A percentile compares a stretch with the other conserved stretches of the same genome.
These are phyloP conservation scores for Xylaria sp. DNA, from an alignment of 2,329 filamentous ascomycete genomes.

Conservation along the genomic window DNA sequence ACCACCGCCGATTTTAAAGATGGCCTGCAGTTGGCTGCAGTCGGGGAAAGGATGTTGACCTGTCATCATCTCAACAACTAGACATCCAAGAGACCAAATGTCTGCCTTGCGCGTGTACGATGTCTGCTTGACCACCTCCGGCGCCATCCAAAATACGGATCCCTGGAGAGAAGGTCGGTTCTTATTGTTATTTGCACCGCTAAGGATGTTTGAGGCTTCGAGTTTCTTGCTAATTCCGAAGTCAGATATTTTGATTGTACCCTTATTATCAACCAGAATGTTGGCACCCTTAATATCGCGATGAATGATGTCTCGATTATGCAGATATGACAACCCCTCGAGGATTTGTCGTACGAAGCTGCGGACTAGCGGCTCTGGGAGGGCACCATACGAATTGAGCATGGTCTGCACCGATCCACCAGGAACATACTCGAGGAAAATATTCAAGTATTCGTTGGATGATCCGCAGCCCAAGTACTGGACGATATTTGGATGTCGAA, in stretches of 20 bases:
- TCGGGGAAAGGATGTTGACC: conserved; percentile 96
- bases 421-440: conserved; percentile 99
- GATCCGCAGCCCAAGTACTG: conserved; percentile 97
- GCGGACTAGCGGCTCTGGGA: conserved; percentile 91
- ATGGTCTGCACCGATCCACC: conserved; percentile 98
- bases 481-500: conserved; percentile 97
- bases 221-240: conserved; percentile 99
- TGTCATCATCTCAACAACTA: conserved; percentile 99
- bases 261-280: conserved; percentile 98
- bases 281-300: conserved; percentile 99
- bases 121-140: conserved; percentile 97
- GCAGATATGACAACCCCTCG: conserved; percentile 90
- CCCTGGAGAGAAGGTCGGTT: conserved; percentile 87
- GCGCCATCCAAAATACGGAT: conserved; percentile 99
- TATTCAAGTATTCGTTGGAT: conserved; percentile 91
- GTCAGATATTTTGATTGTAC: conserved; percentile 98
- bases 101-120: conserved; percentile 98
- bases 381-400: conserved; percentile 97
- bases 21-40: conserved; percentile 95
- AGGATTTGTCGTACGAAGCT: conserved; percentile 98
- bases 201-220: conserved; percentile 87
- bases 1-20: conserved; percentile 96
- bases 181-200: conserved; percentile 73
- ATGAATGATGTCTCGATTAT: conserved; percentile 95
- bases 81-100: conserved; percentile 96